Percentiles rank a stretch among this genome's conserved stretches.
phyloP scores from a whole-genome alignment of 2,329 filamentous ascomycete genomes.

The Pestalotiopsis sp. region DNA sequence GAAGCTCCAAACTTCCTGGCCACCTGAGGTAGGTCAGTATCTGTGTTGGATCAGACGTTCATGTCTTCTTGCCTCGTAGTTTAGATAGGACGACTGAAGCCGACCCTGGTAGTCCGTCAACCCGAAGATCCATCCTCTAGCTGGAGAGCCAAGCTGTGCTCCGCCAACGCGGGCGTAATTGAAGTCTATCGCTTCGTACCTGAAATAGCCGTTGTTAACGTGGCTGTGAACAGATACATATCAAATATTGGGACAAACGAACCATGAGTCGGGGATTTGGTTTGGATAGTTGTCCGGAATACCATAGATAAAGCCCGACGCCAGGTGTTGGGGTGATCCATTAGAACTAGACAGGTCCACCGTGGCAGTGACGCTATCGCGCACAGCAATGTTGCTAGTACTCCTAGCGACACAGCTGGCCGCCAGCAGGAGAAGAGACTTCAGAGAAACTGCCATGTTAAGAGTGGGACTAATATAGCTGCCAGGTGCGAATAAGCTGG shows the following conservation, averaged over 20 bases:
- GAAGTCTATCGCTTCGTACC: slow-evolving; percentile 25
- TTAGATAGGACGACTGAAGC: slow-evolving; percentile 11
- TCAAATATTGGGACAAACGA: slow-evolving; percentile 13
- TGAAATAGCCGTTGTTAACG: not conserved
- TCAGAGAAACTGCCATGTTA: not conserved
- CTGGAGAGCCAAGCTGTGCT: slow-evolving; percentile 19
- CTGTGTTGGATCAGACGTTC: not conserved
- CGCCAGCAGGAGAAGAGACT: not conserved
- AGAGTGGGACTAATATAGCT: not conserved
- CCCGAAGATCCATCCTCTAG: slow-evolving; percentile 22
- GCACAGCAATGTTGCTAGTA: not conserved
- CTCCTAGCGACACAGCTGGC: not conserved
- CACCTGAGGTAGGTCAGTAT: not conserved
- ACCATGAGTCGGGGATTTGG: slow-evolving; percentile 24
- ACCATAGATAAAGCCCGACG: slow-evolving; percentile 26
- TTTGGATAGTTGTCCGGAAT: slow-evolving; percentile 21
- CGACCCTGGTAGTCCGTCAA: slow-evolving; percentile 17
- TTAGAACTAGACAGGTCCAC: slow-evolving; percentile 21
- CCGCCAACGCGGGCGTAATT: slow-evolving; percentile 24
- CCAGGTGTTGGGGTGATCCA: slow-evolving; percentile 23
- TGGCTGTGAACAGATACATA: not conserved
- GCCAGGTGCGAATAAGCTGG: not conserved
- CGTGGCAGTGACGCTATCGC: slow-evolving; percentile 19
- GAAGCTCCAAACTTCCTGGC: slow-evolving; percentile 8
- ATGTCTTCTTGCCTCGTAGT: slow-evolving; percentile 10